A percentile compares a stretch with the other conserved stretches of the same genome.
Conservation (phyloP, 2,329 filamentous ascomycete genomes). For the Diaporthe sp. region DNA sequence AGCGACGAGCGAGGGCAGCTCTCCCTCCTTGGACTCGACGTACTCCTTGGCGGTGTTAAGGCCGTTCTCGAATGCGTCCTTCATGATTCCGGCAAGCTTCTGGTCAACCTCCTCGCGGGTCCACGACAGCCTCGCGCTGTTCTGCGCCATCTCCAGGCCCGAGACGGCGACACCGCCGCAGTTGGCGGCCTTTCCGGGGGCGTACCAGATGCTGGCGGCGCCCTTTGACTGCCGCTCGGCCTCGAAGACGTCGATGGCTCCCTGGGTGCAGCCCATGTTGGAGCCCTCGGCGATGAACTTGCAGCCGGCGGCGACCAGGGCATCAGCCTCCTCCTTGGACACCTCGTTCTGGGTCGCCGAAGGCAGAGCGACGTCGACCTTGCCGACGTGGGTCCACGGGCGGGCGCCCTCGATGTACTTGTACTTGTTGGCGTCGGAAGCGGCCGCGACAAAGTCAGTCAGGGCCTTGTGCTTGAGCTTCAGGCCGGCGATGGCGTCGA, state of each 20-base stretch:
- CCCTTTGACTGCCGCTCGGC: slow-evolving; percentile 79
- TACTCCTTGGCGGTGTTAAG: slow-evolving; percentile 92
- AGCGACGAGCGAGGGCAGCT: slow-evolving; percentile 90
- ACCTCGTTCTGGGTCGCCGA: slow-evolving; percentile 99
- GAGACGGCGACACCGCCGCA: slow-evolving; percentile 97
- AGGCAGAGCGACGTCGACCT: slow-evolving; percentile 92
- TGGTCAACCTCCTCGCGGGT: slow-evolving; percentile 89
- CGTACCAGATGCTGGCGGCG: slow-evolving; percentile 87
- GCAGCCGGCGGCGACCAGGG: slow-evolving; percentile 81
- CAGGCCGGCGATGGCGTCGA: slow-evolving; percentile 83
- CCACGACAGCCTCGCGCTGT: slow-evolving; percentile 88
- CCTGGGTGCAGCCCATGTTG: slow-evolving; percentile 99
- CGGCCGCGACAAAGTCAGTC: slow-evolving; percentile 58
- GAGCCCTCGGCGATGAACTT: slow-evolving; percentile 95
- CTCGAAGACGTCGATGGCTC: slow-evolving; percentile 95
- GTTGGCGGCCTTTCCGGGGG: slow-evolving; percentile 96
- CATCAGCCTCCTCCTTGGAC: slow-evolving; percentile 88
- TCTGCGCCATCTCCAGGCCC: slow-evolving; percentile 99
- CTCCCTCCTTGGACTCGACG: slow-evolving; percentile 81
- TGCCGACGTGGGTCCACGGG: slow-evolving; percentile 91
- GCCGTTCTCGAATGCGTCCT: slow-evolving; percentile 90
- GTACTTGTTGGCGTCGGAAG: slow-evolving; percentile 73
- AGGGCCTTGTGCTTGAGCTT: slow-evolving; percentile 91
- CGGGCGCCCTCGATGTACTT: slow-evolving; percentile 89
- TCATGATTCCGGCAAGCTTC: slow-evolving; percentile 95